Base-by-base conservation (phyloP, 2,329 filamentous ascomycete genomes). In the Cryphonectria nitschkei region DNA sequence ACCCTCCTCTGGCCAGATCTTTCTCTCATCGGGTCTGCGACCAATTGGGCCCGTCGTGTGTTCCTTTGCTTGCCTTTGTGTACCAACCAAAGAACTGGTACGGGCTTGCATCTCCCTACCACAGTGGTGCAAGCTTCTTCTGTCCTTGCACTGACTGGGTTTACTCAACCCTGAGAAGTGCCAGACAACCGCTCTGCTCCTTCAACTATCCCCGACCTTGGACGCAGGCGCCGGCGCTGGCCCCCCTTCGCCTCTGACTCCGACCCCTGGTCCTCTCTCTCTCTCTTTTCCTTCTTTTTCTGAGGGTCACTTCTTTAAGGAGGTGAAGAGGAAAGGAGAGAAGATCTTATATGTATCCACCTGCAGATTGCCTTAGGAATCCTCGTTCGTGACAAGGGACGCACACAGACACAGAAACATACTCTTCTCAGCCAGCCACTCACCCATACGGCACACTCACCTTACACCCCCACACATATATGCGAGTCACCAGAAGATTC, bases 1-100 rank as follows among this genome's bases (percentile, higher is more conserved):
- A 26, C 26, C 50, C n/a, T 2, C 22, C 29, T 32, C 26, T 39
- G 46, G 63, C 46, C 63, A 46, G 46, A n/a, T 66, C 64, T n/a
- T 54, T 65, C 29, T 2, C 54, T 22, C n/a, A 22, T 26, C 34
- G 52, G 26, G 4, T 4, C 64, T 34, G 46, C 39, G n/a, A 67
- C n/a, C 37, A 61, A 52, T 60, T 68, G 66, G 16, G 32, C 19
- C 26, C 69, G 72, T 50, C 22, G 6, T 69, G 64, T 70, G 62
- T 68, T 75, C 81, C 78, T 79, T 66, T 67, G 61, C 65, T 58
- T 66, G 52, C 70, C 68, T 72, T 68, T 19, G 41, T 46, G 70
- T 72, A 60, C 68, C 64, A 46, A 46, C 41, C 41, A 46, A 19
- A n/a, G n/a, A 61, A 26, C 70, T 65, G 34, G 65, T 37, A 43